Evolutionary conservation across 1,284 basidiomycete species (phyloP).

Genomic region (Vanrija sp.): DNA sequence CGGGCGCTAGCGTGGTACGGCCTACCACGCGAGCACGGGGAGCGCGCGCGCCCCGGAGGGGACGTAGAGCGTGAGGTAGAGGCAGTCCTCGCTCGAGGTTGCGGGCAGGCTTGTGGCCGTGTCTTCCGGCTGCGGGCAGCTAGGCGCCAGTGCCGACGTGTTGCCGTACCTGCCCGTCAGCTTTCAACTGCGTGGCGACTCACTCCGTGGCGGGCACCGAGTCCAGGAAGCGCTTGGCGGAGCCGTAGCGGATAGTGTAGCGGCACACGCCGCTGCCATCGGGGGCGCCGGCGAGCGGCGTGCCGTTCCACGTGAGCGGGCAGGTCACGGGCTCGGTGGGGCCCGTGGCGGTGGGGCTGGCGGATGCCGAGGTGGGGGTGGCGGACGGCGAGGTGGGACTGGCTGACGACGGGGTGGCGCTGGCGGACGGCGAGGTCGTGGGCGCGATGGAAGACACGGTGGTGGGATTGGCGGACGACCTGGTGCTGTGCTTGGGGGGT

Average conservation of each 20-base stretch:
- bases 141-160: conserved; percentile 58
- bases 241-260: conserved; percentile 32
- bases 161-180: conserved; percentile 37
- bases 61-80: conserved; percentile 69
- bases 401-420: no score
- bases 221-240: conserved; percentile 25
- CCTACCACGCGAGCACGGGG: conserved; percentile 61
- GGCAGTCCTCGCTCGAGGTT: conserved; percentile 65
- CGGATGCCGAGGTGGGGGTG: no score
- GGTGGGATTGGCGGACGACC: no score
- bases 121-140: conserved; percentile 60
- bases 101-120: conserved; percentile 45
- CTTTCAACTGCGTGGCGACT: neutral
- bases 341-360: no score
- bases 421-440: no score
- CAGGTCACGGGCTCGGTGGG: neutral
- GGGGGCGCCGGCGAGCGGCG: neutral
- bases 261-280: conserved; percentile 20
- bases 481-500: no score
- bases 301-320: neutral
- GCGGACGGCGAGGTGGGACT: no score
- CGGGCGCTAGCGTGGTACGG: neutral
- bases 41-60: conserved; percentile 52
- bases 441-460: no score
- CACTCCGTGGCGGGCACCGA: conserved; percentile 16